phyloP scores from a whole-genome alignment of 371 early-diverging fungal species.

The Mucor irregularis region DNA sequence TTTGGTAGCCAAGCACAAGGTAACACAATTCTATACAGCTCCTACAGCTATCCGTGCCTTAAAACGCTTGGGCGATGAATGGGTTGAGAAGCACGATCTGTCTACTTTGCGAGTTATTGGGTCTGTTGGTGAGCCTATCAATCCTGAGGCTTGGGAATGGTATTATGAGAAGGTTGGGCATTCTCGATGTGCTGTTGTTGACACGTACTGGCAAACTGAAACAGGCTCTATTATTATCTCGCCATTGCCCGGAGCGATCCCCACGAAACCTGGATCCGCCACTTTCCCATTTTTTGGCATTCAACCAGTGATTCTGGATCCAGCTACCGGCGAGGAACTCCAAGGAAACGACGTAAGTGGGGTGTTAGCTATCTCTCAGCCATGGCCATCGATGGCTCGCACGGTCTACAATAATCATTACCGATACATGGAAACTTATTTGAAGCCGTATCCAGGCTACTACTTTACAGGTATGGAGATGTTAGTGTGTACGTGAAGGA shows the following conservation, averaged over 20 bases:
- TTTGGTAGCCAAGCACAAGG: slow-evolving; percentile 80
- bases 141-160: slow-evolving; percentile 99
- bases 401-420: slow-evolving; percentile 89
- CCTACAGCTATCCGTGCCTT: slow-evolving; percentile 98
- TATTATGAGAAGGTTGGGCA: slow-evolving; percentile 89
- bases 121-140: slow-evolving; percentile 98
- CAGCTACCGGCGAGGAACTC: slow-evolving; percentile 70
- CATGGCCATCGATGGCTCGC: slow-evolving; percentile 97
- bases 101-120: slow-evolving; percentile 88
- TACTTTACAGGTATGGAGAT: slow-evolving; percentile 66
- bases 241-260: slow-evolving; percentile 86
- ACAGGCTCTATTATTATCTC: slow-evolving; percentile 95
- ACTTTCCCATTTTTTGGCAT: slow-evolving; percentile 98
- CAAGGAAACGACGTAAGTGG: slow-evolving; percentile 85
- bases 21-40: slow-evolving; percentile 98
- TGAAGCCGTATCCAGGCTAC: slow-evolving; percentile 83
- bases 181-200: slow-evolving; percentile 88
- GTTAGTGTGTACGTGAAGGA: no score
- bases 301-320: slow-evolving; percentile 81
- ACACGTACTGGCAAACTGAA: slow-evolving; percentile 98
- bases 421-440: slow-evolving; percentile 90
- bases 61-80: slow-evolving; percentile 81
- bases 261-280: slow-evolving; percentile 95
- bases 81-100: slow-evolving; percentile 75
- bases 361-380: slow-evolving; percentile 81